These are phyloP conservation scores for Coccomyxa sp. DNA, from an alignment of 139 green algal genomes.

Conservation along the genomic window DNA sequence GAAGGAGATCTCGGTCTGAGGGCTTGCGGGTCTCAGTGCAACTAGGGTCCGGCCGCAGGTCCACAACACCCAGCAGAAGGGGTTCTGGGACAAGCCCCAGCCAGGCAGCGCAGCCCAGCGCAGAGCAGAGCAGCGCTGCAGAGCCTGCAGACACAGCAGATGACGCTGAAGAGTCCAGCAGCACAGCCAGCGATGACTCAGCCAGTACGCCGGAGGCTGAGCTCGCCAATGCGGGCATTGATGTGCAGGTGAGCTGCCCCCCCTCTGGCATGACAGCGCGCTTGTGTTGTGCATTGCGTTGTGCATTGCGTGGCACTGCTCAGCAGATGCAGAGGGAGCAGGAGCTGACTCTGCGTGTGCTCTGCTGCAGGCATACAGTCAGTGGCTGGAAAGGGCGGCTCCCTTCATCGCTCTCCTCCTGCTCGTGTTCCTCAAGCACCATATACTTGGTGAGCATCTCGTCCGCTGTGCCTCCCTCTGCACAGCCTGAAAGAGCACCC, in stretches of 20 bases:
- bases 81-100: too few species aligned
- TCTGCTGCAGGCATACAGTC: constrained; percentile 20
- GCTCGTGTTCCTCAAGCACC: constrained; percentile 38
- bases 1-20: too few species aligned
- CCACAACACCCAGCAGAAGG: too few species aligned
- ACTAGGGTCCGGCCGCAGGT: too few species aligned
- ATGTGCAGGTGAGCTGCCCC: constrained; percentile 10
- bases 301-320: neutral
- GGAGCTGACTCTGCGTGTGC: too few species aligned
- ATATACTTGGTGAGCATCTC: constrained; percentile 22
- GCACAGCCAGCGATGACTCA: too few species aligned
- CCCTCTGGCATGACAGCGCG: neutral
- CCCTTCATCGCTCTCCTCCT: constrained; percentile 37
- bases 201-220: too few species aligned
- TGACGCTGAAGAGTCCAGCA: too few species aligned
- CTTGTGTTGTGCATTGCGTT: neutral
- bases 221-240: neutral
- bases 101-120: too few species aligned
- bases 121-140: too few species aligned
- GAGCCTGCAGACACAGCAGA: too few species aligned
- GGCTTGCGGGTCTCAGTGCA: too few species aligned
- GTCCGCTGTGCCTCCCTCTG: neutral
- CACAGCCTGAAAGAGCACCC: neutral
- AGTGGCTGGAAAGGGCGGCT: constrained; percentile 34
- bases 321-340: neutral